phyloP scores from a whole-genome alignment of 2,329 filamentous ascomycete genomes.

The Cercospora berteroae region DNA sequence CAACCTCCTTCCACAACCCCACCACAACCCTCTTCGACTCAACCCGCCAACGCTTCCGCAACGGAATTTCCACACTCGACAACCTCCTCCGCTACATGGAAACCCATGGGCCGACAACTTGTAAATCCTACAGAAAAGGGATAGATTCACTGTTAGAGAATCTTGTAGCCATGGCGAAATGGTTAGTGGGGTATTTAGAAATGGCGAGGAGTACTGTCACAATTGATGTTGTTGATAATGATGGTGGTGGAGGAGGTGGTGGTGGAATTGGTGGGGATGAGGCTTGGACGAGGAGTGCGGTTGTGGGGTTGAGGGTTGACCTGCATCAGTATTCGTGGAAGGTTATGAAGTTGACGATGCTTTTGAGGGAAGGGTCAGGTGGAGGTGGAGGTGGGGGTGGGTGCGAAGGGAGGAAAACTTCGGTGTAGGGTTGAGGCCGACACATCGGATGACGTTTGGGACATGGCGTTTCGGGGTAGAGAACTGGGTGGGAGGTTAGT shows the following conservation, averaged over 20 bases:
- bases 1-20: not conserved
- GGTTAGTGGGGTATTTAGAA: conserved; percentile 21
- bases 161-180: conserved; percentile 20
- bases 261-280: not conserved
- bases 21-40: conserved; percentile 20
- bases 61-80: conserved; percentile 19
- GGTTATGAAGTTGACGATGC: conserved; percentile 21
- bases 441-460: too few species aligned
- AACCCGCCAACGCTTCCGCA: conserved; percentile 16
- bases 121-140: conserved; percentile 12
- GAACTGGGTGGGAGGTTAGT: not conserved
- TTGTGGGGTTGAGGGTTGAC: conserved; percentile 20
- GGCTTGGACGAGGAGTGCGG: conserved; percentile 16
- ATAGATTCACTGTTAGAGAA: conserved; percentile 20
- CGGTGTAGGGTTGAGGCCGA: not conserved
- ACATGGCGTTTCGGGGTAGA: not conserved
- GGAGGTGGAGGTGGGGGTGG: not conserved
- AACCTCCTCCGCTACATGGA: conserved; percentile 20
- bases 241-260: not conserved
- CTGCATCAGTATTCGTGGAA: conserved; percentile 24
- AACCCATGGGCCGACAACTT: conserved; percentile 6
- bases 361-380: conserved; percentile 7
- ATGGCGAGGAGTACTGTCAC: not conserved
- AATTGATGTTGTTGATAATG: not conserved
- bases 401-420: not conserved